Conservation (phyloP, 78 protist genomes). For the Tieghemostelium lacteum region DNA sequence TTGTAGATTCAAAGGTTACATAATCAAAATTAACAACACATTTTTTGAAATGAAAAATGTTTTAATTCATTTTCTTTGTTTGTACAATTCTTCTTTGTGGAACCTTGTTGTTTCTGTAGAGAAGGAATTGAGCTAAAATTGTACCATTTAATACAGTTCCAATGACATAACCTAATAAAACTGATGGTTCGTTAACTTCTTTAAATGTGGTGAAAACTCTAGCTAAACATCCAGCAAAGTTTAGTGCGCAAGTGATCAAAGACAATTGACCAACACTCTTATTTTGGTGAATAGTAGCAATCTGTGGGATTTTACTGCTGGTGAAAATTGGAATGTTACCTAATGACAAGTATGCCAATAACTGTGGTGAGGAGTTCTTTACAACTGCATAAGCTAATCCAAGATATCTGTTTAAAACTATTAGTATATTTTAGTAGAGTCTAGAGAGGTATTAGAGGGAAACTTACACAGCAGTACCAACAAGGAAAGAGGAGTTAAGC, state of each 20-base stretch:
- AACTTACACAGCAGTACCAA: constrained; percentile 12
- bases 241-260: constrained; percentile 78
- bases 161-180: constrained; percentile 51
- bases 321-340: constrained; percentile 26
- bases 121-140: constrained; percentile 72
- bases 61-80: constrained; percentile 10
- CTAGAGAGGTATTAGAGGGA: too few relatives aligned
- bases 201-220: constrained; percentile 89
- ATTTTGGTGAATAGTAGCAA: constrained; percentile 27
- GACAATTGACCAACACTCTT: constrained; percentile 87
- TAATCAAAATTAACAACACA: too few relatives aligned
- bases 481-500: constrained; percentile 1
- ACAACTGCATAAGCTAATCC: neutral
- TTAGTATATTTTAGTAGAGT: neutral
- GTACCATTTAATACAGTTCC: constrained; percentile 58
- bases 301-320: constrained; percentile 79
- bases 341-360: too few relatives aligned
- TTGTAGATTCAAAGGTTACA: neutral
- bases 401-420: neutral
- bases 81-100: constrained; percentile 33
- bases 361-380: neutral
- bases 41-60: too few relatives aligned
- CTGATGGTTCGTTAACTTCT: constrained; percentile 73
- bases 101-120: constrained; percentile 78
- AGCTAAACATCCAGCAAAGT: constrained; percentile 86